Conservation (phyloP, 2,329 filamentous ascomycete genomes). For the Paecilomyces formosus region DNA sequence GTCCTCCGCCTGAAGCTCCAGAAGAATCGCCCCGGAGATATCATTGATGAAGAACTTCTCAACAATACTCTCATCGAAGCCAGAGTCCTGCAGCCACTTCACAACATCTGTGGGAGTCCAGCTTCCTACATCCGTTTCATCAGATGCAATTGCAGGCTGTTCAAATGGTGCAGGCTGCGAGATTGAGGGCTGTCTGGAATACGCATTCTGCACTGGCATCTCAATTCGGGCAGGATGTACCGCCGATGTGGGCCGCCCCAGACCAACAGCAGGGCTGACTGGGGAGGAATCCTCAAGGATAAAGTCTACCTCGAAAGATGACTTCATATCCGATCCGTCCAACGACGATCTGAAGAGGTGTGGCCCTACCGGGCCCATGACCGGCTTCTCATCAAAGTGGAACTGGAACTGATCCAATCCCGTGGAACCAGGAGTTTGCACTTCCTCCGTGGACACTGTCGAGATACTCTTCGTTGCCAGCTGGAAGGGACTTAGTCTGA, state of each 20-base stretch:
- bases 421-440: conserved; percentile 65
- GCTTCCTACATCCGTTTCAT: conserved; percentile 16
- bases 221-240: conserved; percentile 10
- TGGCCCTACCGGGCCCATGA: conserved; percentile 75
- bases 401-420: conserved; percentile 56
- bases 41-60: conserved; percentile 87
- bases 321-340: conserved; percentile 9
- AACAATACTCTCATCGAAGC: conserved; percentile 68
- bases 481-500: conserved; percentile 32
- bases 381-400: conserved; percentile 52
- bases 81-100: conserved; percentile 71
- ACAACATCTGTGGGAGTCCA: conserved; percentile 22
- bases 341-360: conserved; percentile 68
- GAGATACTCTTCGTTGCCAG: conserved; percentile 69
- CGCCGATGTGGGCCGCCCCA: conserved; percentile 7
- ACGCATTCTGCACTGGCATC: conserved; percentile 11
- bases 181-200: background rate
- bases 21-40: conserved; percentile 78
- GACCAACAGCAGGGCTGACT: conserved; percentile 4
- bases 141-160: conserved; percentile 13
- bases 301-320: conserved; percentile 12
- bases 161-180: conserved; percentile 12
- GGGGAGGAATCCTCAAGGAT: conserved; percentile 10
- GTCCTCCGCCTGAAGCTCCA: conserved; percentile 86
- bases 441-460: conserved; percentile 80